These are phyloP conservation scores for Trichocladium antarcticum DNA, from an alignment of 495 filamentous ascomycete species.

Conservation along the genomic window DNA sequence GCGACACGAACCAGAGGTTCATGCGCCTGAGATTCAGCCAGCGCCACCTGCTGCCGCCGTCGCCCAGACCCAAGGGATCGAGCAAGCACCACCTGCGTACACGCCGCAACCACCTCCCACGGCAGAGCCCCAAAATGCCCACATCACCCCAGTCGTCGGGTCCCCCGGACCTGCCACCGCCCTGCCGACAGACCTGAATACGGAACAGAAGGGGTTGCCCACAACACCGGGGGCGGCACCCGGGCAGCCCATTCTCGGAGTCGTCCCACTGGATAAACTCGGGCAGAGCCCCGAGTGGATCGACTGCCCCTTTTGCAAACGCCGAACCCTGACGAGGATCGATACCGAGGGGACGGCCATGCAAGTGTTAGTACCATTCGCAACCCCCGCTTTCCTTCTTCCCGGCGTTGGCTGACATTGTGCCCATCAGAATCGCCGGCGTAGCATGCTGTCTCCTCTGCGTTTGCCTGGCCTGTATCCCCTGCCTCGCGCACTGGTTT, in stretches of 20 bases:
- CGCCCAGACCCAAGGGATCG: too few species aligned
- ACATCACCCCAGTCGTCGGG: too few species aligned
- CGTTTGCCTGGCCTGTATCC: slow-evolving; percentile 24
- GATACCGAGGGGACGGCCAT: slow-evolving; percentile 20
- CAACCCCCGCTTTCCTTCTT: too few species aligned
- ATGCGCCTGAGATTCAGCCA: too few species aligned
- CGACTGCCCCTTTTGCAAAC: slow-evolving; percentile 28
- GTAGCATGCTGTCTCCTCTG: slow-evolving; percentile 24
- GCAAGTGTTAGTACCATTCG: slow-evolving; percentile 22
- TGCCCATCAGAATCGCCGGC: slow-evolving; percentile 17
- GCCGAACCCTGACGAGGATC: slow-evolving; percentile 11
- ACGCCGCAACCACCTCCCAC: too few species aligned
- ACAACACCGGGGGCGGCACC: neutral
- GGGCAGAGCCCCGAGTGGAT: slow-evolving; percentile 17
- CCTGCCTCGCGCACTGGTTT: slow-evolving; percentile 27
- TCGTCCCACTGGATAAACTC: slow-evolving; percentile 21
- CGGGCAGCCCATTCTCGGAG: slow-evolving; percentile 4
- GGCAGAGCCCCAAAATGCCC: too few species aligned
- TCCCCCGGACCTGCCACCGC: too few species aligned
- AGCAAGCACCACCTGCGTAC: too few species aligned
- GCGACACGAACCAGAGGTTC: neutral
- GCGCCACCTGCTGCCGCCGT: neutral
- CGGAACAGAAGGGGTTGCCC: neutral
- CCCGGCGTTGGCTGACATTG: too few species aligned
- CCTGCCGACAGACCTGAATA: neutral